A percentile compares a stretch with the other conserved stretches of the same genome.
phyloP scores from a whole-genome alignment of 768 basidiomycete species.

The Sporobolomyces pararoseus region DNA sequence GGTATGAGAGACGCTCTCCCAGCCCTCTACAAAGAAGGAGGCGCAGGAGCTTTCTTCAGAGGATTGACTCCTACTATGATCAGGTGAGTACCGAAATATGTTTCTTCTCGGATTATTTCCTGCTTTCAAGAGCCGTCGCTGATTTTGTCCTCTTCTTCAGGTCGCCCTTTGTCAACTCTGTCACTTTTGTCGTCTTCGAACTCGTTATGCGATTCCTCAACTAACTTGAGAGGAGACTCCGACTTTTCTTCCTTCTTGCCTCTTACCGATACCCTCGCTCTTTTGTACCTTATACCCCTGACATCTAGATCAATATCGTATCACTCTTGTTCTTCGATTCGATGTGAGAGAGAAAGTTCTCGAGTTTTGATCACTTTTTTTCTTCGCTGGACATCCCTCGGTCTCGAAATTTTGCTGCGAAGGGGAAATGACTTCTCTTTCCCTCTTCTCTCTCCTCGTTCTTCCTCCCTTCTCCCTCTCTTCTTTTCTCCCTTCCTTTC shows the following conservation, averaged over 20 bases:
- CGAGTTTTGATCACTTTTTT: neutral
- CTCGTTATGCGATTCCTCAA: slow-evolving; percentile 51
- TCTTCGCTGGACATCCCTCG: neutral
- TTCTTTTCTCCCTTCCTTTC: neutral
- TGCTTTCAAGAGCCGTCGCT: slow-evolving; percentile 1
- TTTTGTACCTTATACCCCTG: too few relatives aligned
- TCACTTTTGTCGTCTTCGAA: slow-evolving; percentile 94
- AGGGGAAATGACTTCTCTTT: neutral
- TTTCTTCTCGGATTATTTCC: neutral
- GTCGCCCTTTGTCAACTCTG: slow-evolving; percentile 93
- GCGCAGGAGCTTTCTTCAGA: slow-evolving; percentile 77
- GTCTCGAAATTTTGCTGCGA: neutral
- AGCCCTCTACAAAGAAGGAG: slow-evolving; percentile 77
- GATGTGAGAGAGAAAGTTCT: neutral
- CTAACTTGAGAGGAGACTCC: too few relatives aligned
- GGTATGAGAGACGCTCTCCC: slow-evolving; percentile 71
- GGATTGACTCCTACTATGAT: slow-evolving; percentile 90
- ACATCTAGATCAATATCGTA: too few relatives aligned
- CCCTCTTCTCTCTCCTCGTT: neutral
- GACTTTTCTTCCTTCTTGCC: neutral
- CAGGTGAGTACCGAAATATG: slow-evolving; percentile 56
- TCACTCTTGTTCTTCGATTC: too few relatives aligned
- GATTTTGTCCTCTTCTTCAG: slow-evolving; percentile 50
- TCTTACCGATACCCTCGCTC: neutral
- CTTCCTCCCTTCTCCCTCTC: neutral